phyloP scores from a whole-genome alignment of 108 stramenopile genomes.

The Cyclotella sp. region DNA sequence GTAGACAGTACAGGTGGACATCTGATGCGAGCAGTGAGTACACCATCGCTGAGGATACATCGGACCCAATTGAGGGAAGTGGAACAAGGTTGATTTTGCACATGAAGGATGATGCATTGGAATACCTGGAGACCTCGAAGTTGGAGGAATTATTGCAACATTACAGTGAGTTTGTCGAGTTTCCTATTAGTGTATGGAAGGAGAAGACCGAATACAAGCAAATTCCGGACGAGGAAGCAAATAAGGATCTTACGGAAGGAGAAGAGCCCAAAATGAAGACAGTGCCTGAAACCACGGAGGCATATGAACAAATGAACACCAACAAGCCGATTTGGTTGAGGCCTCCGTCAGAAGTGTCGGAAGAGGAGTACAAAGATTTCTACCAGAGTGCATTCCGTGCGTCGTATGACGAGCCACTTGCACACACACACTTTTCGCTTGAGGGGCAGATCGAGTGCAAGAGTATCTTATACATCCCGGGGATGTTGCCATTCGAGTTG shows the following conservation, averaged over 20 bases:
- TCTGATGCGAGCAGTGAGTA: constrained; percentile 78
- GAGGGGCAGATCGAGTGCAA: constrained; percentile 99
- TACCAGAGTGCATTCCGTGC: constrained; percentile 94
- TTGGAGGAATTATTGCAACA: constrained; percentile 82
- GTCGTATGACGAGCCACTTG: constrained; percentile 91
- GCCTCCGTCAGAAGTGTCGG: constrained; percentile 87
- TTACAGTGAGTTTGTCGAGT: constrained; percentile 96
- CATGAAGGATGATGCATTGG: constrained; percentile 86
- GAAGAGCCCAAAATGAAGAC: constrained; percentile 96
- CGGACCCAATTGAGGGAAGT: constrained; percentile 68
- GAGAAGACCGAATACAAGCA: constrained; percentile 95
- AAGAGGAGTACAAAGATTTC: constrained; percentile 95
- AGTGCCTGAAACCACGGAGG: constrained; percentile 86
- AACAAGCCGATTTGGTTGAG: constrained; percentile 98
- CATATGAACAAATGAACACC: constrained; percentile 93
- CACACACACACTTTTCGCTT: constrained; percentile 92
- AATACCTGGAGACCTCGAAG: constrained; percentile 80
- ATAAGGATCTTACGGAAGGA: constrained; percentile 82
- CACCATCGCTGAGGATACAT: constrained; percentile 65
- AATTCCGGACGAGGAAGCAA: constrained; percentile 95
- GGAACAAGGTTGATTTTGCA: constrained; percentile 89
- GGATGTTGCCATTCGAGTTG: constrained; percentile 95
- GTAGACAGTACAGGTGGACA: constrained; percentile 73
- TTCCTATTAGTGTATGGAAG: constrained; percentile 95
- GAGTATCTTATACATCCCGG: constrained; percentile 94